Percentiles rank a stretch among this genome's conserved stretches.
phyloP scores from a whole-genome alignment of 345 rosid species.

The Acer yangbiense region DNA sequence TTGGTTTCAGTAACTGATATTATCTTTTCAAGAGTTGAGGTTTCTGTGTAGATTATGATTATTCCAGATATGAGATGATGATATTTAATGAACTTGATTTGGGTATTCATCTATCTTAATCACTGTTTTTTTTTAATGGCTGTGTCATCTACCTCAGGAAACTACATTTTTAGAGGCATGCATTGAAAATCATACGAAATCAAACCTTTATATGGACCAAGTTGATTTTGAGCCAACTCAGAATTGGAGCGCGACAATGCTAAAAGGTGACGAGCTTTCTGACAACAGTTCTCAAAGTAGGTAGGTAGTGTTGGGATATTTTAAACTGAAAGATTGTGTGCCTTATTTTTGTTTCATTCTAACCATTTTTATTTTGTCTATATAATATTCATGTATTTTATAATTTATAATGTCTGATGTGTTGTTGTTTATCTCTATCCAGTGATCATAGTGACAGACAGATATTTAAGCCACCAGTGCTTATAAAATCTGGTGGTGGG shows the following conservation, averaged over 20 bases:
- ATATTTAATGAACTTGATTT: neutral
- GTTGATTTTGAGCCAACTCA: constrained; percentile 97
- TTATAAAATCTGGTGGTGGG: constrained; percentile 92
- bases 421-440: constrained; percentile 7
- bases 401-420: constrained; percentile 5
- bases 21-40: too few species aligned
- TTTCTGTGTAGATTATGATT: neutral
- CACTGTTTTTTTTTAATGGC: neutral
- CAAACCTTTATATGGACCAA: constrained; percentile 93
- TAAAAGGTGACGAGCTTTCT: constrained; percentile 56
- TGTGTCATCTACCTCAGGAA: constrained; percentile 58
- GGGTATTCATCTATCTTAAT: neutral
- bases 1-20: too few species aligned
- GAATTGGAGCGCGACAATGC: constrained; percentile 68
- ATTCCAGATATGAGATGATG: neutral
- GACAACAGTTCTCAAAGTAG: constrained; percentile 42
- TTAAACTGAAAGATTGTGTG: neutral
- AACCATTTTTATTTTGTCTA: neutral
- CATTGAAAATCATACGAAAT: constrained; percentile 91
- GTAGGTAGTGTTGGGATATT: constrained; percentile 32
- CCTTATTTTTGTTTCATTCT: neutral
- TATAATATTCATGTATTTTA: neutral
- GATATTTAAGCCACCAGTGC: constrained; percentile 65
- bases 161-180: constrained; percentile 88
- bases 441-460: constrained; percentile 45